Base-by-base conservation (phyloP, 2,329 filamentous ascomycete species). In the Fusarium tupiense region DNA sequence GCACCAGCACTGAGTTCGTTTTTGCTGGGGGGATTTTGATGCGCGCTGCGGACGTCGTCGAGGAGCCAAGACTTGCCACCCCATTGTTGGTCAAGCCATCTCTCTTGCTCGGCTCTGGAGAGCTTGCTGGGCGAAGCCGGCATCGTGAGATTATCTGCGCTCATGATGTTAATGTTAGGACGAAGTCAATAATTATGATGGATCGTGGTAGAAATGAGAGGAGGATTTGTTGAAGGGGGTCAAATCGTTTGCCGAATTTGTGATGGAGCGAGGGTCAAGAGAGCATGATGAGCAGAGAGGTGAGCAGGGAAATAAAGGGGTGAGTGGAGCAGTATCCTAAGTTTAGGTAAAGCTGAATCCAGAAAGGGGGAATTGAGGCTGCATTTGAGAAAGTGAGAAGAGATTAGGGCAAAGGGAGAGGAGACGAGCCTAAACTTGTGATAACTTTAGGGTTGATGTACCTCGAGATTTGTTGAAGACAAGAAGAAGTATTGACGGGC, bases 51-150 rank as follows among this genome's bases (percentile, higher is more conserved):
- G 1, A 67, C 61, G 0, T 52, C 52, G 1, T 37, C 38, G 4
- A 11, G 52, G 6, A 67, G 26, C 64, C 64, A 67, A 31, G 5
- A 12, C 8, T 33, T 35, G 13, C 52, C 52, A 10, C n/a, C 64
- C 64, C 61, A 67, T 41, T 53, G 22, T 14, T 17, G 4, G 17
- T 66, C 60, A 20, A 66, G 63, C 63, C 63, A 66, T 14, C 13
- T 3, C 16, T 22, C 29, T 16, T 52, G 37, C 2, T 4, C 6
- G 10, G 26, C 7, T 33, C 37, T 60, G 11, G 0, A 7, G 3
- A 7, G 3, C 16, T 26, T 57, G 8, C 10, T 11, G 9, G 29
- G 24, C 14, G 37, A 35, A 6, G 1, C 4, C 20, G 33, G 19
- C 60, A 29, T 62, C 5, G 31, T 29, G 24, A 17, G 12, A 29